Evolutionary conservation across 805 yeast species (phyloP), one percentile per base, ranked within the genome.

Genomic region (Suhomyces faveliae): DNA sequence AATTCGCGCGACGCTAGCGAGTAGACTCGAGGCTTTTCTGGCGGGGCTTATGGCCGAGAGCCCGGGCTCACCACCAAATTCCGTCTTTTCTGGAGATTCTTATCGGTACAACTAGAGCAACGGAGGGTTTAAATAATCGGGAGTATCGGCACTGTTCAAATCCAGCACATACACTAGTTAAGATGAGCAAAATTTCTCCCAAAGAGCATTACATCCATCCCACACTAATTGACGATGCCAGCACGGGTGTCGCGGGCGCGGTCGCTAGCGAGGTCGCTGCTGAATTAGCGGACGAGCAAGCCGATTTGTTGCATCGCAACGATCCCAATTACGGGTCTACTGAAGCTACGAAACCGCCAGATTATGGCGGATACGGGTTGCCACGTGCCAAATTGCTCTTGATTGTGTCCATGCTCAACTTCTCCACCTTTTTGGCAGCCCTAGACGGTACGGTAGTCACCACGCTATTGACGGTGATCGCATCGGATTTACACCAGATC

Each of bases 381-480:
- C 72, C 75, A 2, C 59, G 53, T 33, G 49, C 54, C 0, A 62
- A 69, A 45, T 54, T 71, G n/a, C 55, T 54, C 22, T 46, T 63
- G 5, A 66, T 73, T 6, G 52, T 71, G 7, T 54, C 62, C 4
- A 61, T 68, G 19, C 55, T 71, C 35, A 72, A 61, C 52, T 61
- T 67, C 64, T 70, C 70, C 3, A 52, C 80, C 0, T 84, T 80
- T 54, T 67, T 85, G 35, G 81, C 87, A 2, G 83, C 91, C 0
- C 61, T 85, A 49, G 92, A 85, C 58, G 73, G 80, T 15, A 85
- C 91, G 3, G 40, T 85, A 21, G 84, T 85, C 13, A 77, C 89
- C 0, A 84, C 90, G 0, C 64, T 84, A 22, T 66, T 84, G 56
- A 73, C 87, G 1, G 77, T 78, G 23, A 84, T 85, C 47, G 87